Base-by-base conservation (phyloP, 371 early-diverging fungal species). In the Amoeboaphelidium occidentale region DNA sequence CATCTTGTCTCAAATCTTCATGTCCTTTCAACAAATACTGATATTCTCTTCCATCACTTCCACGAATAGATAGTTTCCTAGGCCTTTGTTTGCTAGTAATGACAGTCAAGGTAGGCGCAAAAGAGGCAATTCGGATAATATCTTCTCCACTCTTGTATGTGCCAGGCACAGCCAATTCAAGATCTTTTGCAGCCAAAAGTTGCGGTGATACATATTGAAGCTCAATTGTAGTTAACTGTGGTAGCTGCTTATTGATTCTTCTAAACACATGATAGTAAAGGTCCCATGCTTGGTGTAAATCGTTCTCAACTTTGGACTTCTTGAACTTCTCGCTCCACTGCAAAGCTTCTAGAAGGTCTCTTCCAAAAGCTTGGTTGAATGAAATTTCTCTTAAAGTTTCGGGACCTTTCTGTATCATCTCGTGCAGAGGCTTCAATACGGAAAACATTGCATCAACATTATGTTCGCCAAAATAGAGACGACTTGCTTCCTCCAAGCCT, bases 1-100 rank as follows among this genome's bases (percentile, higher is more conserved):
- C 97, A 63, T 97, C 97, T 63, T 93, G 94, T 47, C 97, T 79
- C 27, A 97, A 63, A 71, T 97, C 97, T 67, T 94, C 97, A 58
- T 90, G 92, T 6, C 73, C 69, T 70, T 97, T 97, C 51, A 94
- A 70, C 50, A 93, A 58, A 56, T 76, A 97, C 61, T 79, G 81
- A 59, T 92, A 91, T 21, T 81, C 83, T 25, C 71, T 70, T 23
- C 96, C 92, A 56, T 94, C 87, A 47, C 75, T 78, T 28, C 94
- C 97, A 32, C 69, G 65, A 43, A 94, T 79, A 1, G 76, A 74
- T 52, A 94, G 51, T 25, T 77, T 70, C 45, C 96, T 70, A 17
- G 97, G 97, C 14, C 88, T 70, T 59, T 94, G 93, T 56, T 94
- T 94, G 3, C 93, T 87, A 0, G 79, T 76, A 64, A 87, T 81